Base-by-base conservation (phyloP, 2,329 filamentous ascomycete genomes). In the Aspergillus cejpii region DNA sequence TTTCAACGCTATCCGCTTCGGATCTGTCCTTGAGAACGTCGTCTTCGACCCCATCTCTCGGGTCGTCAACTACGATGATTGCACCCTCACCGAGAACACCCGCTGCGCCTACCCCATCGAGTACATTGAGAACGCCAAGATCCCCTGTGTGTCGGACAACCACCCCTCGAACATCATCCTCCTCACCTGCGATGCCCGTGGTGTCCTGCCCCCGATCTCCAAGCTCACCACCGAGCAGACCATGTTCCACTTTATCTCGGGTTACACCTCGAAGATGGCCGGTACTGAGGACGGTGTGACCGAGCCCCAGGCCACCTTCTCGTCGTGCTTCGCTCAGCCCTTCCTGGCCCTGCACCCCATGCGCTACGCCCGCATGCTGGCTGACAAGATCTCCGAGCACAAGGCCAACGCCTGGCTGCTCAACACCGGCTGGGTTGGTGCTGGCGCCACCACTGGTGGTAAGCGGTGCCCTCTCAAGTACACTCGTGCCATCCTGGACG, bases 171-270 rank as follows among this genome's bases (percentile, higher is more conserved):
- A 98, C 82, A 97, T 98, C 73, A 87, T 98, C 66, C 85, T 98
- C 59, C 83, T 98, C 60, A 98, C 92, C 52, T 98, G 92, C 75
- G 92, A 98, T 63, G 92, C 92, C 49, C 88, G 92, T 58, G 92
- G 92, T 76, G 92, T 98, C 39, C 83, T 98, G 45, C 92, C 92
- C 45, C 92, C 92, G 39, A 97, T 98, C 74, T 96, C 89, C 62
- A 97, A 97, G 79, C 85, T 98, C 67, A 83, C 85, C 77, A 81
- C 85, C 54, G 82, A 87, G 62, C 92, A 97, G 76, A 95, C 89
- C 70, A 97, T 98, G 91, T 98, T 97, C 84, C 92, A 98, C 80
- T 98, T 98, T 83, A 98, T 98, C 74, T 94, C 87, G 14, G 92
- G 92, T 60, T 98, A 98, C 80, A 98, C 92, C 54, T 97, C 91